Percentiles rank a stretch among this genome's conserved stretches.
phyloP scores from a whole-genome alignment of 129 eudicot species.

The Pittosporum tobira region DNA sequence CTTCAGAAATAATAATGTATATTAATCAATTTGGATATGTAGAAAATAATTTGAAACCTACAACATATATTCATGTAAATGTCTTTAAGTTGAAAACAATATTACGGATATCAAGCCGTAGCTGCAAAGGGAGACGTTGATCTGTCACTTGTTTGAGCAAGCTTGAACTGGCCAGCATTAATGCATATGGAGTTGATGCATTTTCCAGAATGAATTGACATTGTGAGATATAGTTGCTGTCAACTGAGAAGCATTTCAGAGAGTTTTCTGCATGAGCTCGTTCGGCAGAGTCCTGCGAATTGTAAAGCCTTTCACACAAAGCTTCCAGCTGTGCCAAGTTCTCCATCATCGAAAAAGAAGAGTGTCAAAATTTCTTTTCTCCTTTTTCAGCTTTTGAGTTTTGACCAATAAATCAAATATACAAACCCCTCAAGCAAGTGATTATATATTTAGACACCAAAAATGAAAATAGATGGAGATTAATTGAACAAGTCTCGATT shows the following conservation, averaged over 20 bases:
- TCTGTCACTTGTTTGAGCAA: slow-evolving; percentile 69
- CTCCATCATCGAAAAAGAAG: slow-evolving; percentile 34
- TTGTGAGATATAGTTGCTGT: slow-evolving; percentile 46
- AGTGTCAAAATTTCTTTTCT: slow-evolving; percentile 15
- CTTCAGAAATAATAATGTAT: slow-evolving; percentile 29
- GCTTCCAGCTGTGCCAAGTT: slow-evolving; percentile 55
- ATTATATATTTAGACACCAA: slow-evolving; percentile 11
- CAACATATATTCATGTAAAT: not conserved
- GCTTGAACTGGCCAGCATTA: slow-evolving; percentile 77
- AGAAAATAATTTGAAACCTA: not conserved
- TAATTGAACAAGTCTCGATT: slow-evolving; percentile 13
- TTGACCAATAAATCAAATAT: slow-evolving; percentile 23
- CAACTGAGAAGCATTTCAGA: slow-evolving; percentile 51
- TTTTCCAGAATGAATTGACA: slow-evolving; percentile 59
- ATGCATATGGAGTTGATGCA: slow-evolving; percentile 52
- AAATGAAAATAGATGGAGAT: slow-evolving; percentile 6
- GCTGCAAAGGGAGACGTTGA: slow-evolving; percentile 32
- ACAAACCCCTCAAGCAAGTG: slow-evolving; percentile 20
- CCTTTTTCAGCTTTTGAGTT: slow-evolving; percentile 16
- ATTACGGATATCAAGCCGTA: slow-evolving; percentile 19
- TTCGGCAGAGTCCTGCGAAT: slow-evolving; percentile 54
- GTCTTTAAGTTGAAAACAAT: slow-evolving; percentile 6
- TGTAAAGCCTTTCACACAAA: slow-evolving; percentile 58
- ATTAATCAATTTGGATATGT: slow-evolving; percentile 9
- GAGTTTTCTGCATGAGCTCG: slow-evolving; percentile 55